Base-by-base conservation (phyloP, 768 basidiomycete species). In the Tylopilus sp. region DNA sequence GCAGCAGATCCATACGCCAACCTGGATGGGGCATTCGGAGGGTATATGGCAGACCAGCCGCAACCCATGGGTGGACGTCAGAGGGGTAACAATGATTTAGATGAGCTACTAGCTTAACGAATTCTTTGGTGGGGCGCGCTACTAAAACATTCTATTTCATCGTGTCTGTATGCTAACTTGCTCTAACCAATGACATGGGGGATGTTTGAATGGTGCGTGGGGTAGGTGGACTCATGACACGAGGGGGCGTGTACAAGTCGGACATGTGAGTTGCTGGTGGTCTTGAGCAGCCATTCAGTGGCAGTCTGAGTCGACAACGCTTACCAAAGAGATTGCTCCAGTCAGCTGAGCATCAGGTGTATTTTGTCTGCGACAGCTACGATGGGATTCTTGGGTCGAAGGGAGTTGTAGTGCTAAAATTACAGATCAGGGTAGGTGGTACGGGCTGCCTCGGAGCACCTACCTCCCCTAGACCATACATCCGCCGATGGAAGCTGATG, bases 391-490 rank as follows among this genome's bases (percentile, higher is more conserved):
- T 74, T 82, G 5, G 86, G 88, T 26, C 87, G 76, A 47, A 94
- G 66, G 6, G 91, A 93, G 66, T 94, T 94, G 64, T 94, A 94
- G 67, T 94, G 91, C 91, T 94, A 64, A 12, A 42, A 41, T 30
- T 30, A 30, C 22, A 20, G 26, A 45, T 51, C 57, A 50, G 57
- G 58, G n/a, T 13, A 23, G 35, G 15, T 18, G 39, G 22, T 18
- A n/a, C 22, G 6, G 13, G 13, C 6, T 30, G 22, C 25, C 36
- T 48, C 31, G 20, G 25, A 23, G 25, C 38, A 72, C 87, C 58
- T 47, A 93, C 94, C 82, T 98, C 95, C 59, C 95, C 95, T 6
- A 98, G 78, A 3, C 95, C 95, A 71, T 95, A 98, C 84, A 95
- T 87, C 57, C 84, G 80, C 49, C 91, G 79, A 64, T 98, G 95